These are phyloP conservation scores for Phytomonas serpens DNA, from an alignment of 208 protist species.

Conservation along the genomic window DNA sequence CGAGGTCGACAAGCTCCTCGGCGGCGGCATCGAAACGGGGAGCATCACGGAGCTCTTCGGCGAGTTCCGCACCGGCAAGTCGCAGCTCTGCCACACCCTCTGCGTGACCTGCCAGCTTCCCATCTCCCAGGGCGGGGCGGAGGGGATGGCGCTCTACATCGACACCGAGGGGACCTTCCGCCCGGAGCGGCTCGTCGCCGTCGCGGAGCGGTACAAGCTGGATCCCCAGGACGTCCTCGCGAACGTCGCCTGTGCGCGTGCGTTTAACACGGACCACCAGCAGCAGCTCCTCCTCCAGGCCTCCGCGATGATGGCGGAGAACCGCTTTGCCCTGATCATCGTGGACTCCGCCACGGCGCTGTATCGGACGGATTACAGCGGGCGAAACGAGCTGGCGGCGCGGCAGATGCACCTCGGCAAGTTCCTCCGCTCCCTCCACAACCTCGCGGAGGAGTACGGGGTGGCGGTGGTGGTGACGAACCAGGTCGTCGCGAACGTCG, in stretches of 20 bases:
- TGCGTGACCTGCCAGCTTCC: constrained; percentile 97
- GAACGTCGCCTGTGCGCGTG: constrained; percentile 98
- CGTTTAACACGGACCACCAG: constrained; percentile 99
- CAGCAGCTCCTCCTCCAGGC: constrained; percentile 93
- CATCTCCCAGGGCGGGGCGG: constrained; percentile 92
- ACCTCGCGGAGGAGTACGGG: constrained; percentile 98
- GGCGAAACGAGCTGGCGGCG: constrained; percentile 96
- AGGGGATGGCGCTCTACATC: constrained; percentile 99
- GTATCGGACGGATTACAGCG: constrained; percentile 98
- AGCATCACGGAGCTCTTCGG: constrained; percentile 99
- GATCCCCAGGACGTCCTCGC: constrained; percentile 97
- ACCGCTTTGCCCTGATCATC: constrained; percentile 96
- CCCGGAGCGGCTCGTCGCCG: constrained; percentile 87
- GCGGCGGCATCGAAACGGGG: constrained; percentile 97
- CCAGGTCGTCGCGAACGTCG: constrained; percentile 98
- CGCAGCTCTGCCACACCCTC: constrained; percentile 98
- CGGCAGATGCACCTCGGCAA: constrained; percentile 98
- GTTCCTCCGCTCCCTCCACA: constrained; percentile 96
- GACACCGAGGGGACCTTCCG: constrained; percentile 99
- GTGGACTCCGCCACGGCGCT: constrained; percentile 98
- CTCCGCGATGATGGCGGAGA: constrained; percentile 98
- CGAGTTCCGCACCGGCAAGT: constrained; percentile 99
- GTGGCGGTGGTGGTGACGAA: constrained; percentile 99
- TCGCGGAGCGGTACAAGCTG: constrained; percentile 93
- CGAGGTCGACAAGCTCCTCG: constrained; percentile 97